Percentiles rank a stretch among this genome's conserved stretches.
Evolutionary conservation across 2,329 filamentous ascomycete species (phyloP).

Genomic region (Colletotrichum higginsianum): DNA sequence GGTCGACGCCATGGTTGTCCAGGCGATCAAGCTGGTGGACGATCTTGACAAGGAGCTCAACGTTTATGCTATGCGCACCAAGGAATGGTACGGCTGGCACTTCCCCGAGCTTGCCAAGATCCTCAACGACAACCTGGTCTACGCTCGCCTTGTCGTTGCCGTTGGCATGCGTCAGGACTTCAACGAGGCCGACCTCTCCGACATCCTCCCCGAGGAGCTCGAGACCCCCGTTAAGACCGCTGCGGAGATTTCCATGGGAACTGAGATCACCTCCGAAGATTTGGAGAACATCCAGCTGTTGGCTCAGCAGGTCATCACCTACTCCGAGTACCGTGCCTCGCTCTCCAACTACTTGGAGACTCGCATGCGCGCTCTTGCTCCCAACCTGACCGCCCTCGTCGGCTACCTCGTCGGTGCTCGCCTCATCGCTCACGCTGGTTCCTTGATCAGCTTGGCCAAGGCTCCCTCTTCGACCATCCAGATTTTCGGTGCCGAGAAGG

Average conservation of each 20-base stretch:
- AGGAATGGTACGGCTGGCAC: slow-evolving; percentile 99
- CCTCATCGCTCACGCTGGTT: slow-evolving; percentile 94
- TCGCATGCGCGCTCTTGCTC: slow-evolving; percentile 97
- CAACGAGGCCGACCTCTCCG: slow-evolving; percentile 82
- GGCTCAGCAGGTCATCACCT: slow-evolving; percentile 92
- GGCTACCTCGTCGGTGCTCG: slow-evolving; percentile 95
- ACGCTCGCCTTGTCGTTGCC: slow-evolving; percentile 87
- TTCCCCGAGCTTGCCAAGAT: slow-evolving; percentile 99
- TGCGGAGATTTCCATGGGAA: slow-evolving; percentile 98
- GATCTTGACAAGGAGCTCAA: slow-evolving; percentile 99
- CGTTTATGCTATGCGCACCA: slow-evolving; percentile 98
- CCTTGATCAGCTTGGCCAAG: slow-evolving; percentile 95
- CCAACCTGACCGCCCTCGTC: slow-evolving; percentile 93
- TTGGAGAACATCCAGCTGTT: slow-evolving; percentile 92
- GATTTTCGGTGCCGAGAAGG: slow-evolving; percentile 98
- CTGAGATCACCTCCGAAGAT: slow-evolving; percentile 94
- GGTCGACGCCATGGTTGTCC: slow-evolving; percentile 99
- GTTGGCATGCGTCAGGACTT: slow-evolving; percentile 92
- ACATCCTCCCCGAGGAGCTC: slow-evolving; percentile 95
- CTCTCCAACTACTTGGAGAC: slow-evolving; percentile 90
- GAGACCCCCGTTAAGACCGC: slow-evolving; percentile 92
- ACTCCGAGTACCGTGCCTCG: slow-evolving; percentile 90
- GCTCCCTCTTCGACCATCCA: slow-evolving; percentile 95
- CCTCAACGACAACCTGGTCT: slow-evolving; percentile 96
- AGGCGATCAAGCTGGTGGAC: slow-evolving; percentile 93